Base-by-base conservation (phyloP, 208 protist species). In the Crithidia sp. region DNA sequence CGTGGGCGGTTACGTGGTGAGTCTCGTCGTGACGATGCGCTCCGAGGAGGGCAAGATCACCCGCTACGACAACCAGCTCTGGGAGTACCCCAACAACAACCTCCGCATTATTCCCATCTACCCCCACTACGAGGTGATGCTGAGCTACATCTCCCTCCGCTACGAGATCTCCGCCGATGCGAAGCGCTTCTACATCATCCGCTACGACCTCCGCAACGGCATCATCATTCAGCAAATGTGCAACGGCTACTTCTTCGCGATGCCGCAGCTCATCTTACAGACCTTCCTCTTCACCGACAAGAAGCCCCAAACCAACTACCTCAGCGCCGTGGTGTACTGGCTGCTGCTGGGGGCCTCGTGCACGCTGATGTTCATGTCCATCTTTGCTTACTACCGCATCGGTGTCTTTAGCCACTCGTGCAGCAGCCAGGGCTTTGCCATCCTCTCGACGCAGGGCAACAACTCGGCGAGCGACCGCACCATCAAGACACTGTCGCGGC, bases 201-300 rank as follows among this genome's bases (percentile, higher is more conserved):
- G 89, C 28, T 88, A 89, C 78, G 91, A 96, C 59, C 77, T 96
- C n/a, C 83, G 84, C 62, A 93, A 92, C 71, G 84, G 83, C 8
- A 79, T 91, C 5, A 66, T 81, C 0, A 71, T 93, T 44, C 78
- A 93, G 61, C 81, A 90, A 14, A 87, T 93, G 58, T 63, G 77
- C 59, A 65, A 91, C 70, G 81, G 83, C 52, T 77, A 82, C 49
- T 94, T 86, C 59, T 84, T 77, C 56, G 87, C 86, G 3, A 82
- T 85, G 67, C 91, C 89, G 19, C 91, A 96, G 68, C 52, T 93
- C 36, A 67, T 92, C 40, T 0, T 96, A n/a, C 91, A 96, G 74
- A 80, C 71, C 43, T 96, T 87, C 73, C 75, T 92, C 8, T 90
- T 88, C 53, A 55, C 43, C 16, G 50, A 74, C 7, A 60, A 71